Evolutionary conservation across 129 eudicot species (phyloP).

Genomic region (Pittosporum tobira): DNA sequence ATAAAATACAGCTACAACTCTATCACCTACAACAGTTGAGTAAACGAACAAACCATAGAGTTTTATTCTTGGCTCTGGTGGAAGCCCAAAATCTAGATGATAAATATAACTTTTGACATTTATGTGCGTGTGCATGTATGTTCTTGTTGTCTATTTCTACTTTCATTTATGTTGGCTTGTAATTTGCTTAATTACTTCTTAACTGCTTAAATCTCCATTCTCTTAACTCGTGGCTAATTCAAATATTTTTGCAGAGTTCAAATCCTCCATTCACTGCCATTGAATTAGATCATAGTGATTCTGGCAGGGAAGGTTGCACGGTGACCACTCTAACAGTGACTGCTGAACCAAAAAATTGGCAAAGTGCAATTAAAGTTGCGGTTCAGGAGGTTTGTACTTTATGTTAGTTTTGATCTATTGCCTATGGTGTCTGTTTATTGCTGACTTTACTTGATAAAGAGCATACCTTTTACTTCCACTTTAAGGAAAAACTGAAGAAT

Average conservation of each 20-base stretch:
- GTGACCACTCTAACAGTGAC: constrained; percentile 98
- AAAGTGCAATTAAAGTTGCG: constrained; percentile 86
- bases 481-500: not conserved
- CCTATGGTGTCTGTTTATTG: not conserved
- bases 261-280: constrained; percentile 93
- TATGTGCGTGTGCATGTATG: not conserved
- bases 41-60: too few species aligned
- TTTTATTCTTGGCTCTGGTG: too few species aligned
- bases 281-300: constrained; percentile 97
- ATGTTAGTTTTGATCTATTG: not conserved
- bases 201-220: not conserved
- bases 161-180: not conserved
- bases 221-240: constrained; percentile 11
- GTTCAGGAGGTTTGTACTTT: constrained; percentile 73
- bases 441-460: not conserved
- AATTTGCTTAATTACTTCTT: too few species aligned
- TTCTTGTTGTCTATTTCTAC: not conserved
- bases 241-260: constrained; percentile 61
- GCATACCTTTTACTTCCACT: not conserved
- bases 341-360: constrained; percentile 96
- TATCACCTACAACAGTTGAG: too few species aligned
- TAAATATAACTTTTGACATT: not conserved
- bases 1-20: too few species aligned
- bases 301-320: constrained; percentile 98
- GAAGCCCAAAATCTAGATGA: not conserved